phyloP scores from a whole-genome alignment of 208 protist species.

The Trypanosoma vivax region DNA sequence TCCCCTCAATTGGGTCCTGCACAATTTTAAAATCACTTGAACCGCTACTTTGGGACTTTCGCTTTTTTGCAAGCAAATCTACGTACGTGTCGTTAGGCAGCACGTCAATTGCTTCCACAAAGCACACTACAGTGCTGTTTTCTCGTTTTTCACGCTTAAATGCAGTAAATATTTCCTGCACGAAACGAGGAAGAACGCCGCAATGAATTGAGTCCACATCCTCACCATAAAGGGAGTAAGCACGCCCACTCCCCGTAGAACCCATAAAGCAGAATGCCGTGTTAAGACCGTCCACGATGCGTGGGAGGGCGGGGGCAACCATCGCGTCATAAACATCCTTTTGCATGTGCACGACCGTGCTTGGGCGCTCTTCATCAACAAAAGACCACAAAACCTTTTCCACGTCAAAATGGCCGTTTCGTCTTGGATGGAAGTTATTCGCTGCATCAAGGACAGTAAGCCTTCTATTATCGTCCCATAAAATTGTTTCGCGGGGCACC shows the following conservation, averaged over 20 bases:
- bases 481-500: constrained; percentile 59
- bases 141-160: constrained; percentile 51
- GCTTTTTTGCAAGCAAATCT: constrained; percentile 39
- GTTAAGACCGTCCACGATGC: constrained; percentile 73
- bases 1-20: constrained; percentile 27
- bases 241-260: constrained; percentile 42
- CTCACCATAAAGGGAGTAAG: constrained; percentile 75
- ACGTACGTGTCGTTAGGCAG: constrained; percentile 53
- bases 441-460: constrained; percentile 63
- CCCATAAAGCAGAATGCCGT: constrained; percentile 71
- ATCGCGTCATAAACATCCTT: constrained; percentile 62
- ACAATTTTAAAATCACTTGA: constrained; percentile 44
- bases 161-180: constrained; percentile 62
- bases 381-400: constrained; percentile 73
- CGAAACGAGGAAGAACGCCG: constrained; percentile 72
- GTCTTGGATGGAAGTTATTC: constrained; percentile 54
- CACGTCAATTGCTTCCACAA: constrained; percentile 75
- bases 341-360: constrained; percentile 37
- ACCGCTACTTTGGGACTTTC: neutral
- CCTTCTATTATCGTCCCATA: constrained; percentile 43
- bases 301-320: constrained; percentile 45
- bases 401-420: constrained; percentile 52
- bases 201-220: constrained; percentile 41
- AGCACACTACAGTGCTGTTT: constrained; percentile 41
- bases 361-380: constrained; percentile 30